phyloP scores from a whole-genome alignment of 1,284 basidiomycete genomes.

The Malassezia obtusa region DNA sequence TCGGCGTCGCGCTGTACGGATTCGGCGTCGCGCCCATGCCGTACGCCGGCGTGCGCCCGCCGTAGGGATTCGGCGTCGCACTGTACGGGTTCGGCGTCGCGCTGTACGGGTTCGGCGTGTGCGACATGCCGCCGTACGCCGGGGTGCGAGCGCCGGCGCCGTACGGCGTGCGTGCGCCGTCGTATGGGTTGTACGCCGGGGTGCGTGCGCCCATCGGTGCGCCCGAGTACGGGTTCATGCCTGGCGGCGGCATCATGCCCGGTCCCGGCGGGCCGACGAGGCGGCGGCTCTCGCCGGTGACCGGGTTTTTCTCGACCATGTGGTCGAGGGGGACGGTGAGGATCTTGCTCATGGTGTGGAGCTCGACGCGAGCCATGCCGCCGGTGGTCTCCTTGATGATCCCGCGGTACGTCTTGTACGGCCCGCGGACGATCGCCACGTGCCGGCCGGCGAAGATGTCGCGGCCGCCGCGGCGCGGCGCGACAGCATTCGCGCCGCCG shows the following conservation, averaged over 20 bases:
- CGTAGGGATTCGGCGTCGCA: constrained; percentile 13
- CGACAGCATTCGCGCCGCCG: constrained; percentile 31
- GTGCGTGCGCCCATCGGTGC: constrained; percentile 24
- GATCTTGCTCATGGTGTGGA: constrained; percentile 80
- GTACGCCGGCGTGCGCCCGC: constrained; percentile 25
- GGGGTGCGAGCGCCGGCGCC: constrained; percentile 1
- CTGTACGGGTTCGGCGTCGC: neutral
- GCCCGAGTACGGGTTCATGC: constrained; percentile 21
- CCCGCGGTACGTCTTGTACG: constrained; percentile 82
- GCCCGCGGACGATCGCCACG: constrained; percentile 74
- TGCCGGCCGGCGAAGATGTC: constrained; percentile 72
- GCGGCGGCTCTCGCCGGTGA: constrained; percentile 31
- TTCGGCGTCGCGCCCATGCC: constrained; percentile 6
- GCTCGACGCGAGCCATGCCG: constrained; percentile 73
- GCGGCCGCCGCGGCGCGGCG: constrained; percentile 25
- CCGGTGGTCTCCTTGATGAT: constrained; percentile 93
- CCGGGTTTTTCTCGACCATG: constrained; percentile 59
- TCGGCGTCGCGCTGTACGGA: constrained; percentile 12
- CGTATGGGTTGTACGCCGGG: constrained; percentile 29
- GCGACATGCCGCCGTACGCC: constrained; percentile 6
- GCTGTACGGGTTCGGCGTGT: constrained; percentile 18
- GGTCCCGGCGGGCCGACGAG: constrained; percentile 13
- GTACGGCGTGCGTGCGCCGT: neutral
- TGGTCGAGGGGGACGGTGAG: constrained; percentile 75
- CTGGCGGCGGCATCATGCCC: constrained; percentile 2